phyloP scores from a whole-genome alignment of 2,329 filamentous ascomycete genomes.

The Sporothrix pallida region DNA sequence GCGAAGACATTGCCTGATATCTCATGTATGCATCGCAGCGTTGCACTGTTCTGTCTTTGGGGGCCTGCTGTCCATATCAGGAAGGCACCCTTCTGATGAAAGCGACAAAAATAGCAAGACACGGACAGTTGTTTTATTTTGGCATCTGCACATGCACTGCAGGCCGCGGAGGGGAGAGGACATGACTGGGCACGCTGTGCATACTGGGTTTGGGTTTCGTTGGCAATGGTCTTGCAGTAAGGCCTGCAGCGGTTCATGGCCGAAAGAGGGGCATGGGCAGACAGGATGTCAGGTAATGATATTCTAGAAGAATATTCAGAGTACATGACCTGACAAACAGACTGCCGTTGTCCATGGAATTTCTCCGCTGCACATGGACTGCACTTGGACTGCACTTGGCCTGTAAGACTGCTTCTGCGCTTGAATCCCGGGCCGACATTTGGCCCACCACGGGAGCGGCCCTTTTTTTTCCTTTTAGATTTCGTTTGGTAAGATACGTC shows the following conservation, averaged over 20 bases:
- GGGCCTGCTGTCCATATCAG: background rate
- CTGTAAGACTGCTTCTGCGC: background rate
- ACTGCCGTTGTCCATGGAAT: background rate
- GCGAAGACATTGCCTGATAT: background rate
- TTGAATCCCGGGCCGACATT: background rate
- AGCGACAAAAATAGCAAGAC: background rate
- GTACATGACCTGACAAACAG: background rate
- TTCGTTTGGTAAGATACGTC: too few relatives aligned
- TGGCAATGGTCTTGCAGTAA: background rate
- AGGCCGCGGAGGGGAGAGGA: background rate
- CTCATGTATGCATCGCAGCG: background rate
- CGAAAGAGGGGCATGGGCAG: background rate
- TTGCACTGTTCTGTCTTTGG: background rate
- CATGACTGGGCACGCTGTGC: background rate
- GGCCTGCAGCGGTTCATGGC: conserved; percentile 9
- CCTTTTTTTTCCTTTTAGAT: background rate
- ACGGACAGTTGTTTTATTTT: too few relatives aligned
- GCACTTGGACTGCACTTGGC: background rate
- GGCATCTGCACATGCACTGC: background rate
- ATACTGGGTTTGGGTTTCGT: background rate
- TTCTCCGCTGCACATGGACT: background rate
- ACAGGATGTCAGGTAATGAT: background rate
- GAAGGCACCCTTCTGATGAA: background rate
- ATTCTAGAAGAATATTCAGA: background rate
- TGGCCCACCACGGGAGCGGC: conserved; percentile 17